A percentile compares a stretch with the other conserved stretches of the same genome.
Conservation (phyloP, 2,329 filamentous ascomycete species). For the Neofusicoccum sp. region DNA sequence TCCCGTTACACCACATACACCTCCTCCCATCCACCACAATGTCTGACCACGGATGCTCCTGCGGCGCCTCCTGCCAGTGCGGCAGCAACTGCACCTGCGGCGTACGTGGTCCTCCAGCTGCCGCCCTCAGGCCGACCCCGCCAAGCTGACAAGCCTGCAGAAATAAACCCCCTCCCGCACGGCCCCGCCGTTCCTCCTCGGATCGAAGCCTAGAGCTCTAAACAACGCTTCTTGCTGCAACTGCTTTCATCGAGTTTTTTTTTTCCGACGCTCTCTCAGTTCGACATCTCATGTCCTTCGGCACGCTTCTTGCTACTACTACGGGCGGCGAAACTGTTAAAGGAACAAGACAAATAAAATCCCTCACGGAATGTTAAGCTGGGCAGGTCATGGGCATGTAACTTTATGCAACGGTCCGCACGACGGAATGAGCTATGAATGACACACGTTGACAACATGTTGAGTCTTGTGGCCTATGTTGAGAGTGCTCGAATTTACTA, state of each 20-base stretch:
- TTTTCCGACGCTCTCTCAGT: background rate
- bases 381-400: background rate
- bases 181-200: background rate
- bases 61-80: slow-evolving; percentile 24
- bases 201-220: background rate
- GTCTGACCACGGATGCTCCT: slow-evolving; percentile 21
- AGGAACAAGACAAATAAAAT: background rate
- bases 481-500: no score
- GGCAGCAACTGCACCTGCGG: slow-evolving; percentile 26
- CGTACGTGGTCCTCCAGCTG: slow-evolving; percentile 19
- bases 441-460: background rate
- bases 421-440: background rate
- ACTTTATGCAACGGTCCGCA: no score
- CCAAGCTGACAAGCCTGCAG: slow-evolving; percentile 2
- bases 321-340: background rate
- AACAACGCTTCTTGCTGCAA: background rate
- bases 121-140: background rate
- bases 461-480: no score
- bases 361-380: background rate
- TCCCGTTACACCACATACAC: slow-evolving; percentile 1
- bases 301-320: background rate
- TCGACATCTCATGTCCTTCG: background rate
- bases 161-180: slow-evolving; percentile 9
- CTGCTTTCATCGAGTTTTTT: background rate
- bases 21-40: slow-evolving; percentile 7